A percentile compares a stretch with the other conserved stretches of the same genome.
Evolutionary conservation across 2,329 filamentous ascomycete genomes (phyloP).

Genomic region (Exophiala sideris): DNA sequence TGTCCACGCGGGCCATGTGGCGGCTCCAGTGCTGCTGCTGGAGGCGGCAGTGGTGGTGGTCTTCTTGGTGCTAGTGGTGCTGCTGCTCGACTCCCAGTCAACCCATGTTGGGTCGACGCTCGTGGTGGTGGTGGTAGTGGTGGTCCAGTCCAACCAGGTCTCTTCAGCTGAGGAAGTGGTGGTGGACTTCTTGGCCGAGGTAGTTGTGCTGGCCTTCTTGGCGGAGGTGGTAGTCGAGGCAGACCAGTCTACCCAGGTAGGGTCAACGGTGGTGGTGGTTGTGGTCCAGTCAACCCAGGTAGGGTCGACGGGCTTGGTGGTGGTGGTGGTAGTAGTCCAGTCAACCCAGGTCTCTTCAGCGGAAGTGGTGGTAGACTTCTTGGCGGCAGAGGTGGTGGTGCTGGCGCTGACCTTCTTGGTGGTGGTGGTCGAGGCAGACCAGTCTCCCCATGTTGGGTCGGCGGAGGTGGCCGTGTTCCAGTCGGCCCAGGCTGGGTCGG

Average conservation of each 20-base stretch:
- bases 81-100: constrained; percentile 1
- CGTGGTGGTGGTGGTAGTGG: neutral
- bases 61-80: neutral
- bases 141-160: constrained; percentile 4
- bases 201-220: neutral
- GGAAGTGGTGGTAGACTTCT: neutral
- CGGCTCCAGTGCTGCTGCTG: too few species aligned
- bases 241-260: constrained; percentile 1
- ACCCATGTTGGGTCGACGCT: neutral
- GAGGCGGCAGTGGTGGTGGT: neutral
- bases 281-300: constrained; percentile 11
- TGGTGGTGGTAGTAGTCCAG: neutral
- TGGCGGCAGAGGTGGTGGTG: constrained; percentile 8
- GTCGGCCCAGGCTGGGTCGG: constrained; percentile 2
- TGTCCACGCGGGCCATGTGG: constrained; percentile 12
- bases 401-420: neutral
- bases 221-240: neutral
- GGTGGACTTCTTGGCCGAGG: neutral
- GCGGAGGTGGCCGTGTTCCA: constrained; percentile 1
- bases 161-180: too few species aligned
- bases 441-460: neutral
- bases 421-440: neutral
- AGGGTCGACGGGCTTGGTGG: neutral
- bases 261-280: neutral
- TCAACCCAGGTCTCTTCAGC: neutral